Percentiles rank a stretch among this genome's conserved stretches.
Conservation (phyloP, 2,329 filamentous ascomycete genomes). For the Pseudodiploospora longispora region DNA sequence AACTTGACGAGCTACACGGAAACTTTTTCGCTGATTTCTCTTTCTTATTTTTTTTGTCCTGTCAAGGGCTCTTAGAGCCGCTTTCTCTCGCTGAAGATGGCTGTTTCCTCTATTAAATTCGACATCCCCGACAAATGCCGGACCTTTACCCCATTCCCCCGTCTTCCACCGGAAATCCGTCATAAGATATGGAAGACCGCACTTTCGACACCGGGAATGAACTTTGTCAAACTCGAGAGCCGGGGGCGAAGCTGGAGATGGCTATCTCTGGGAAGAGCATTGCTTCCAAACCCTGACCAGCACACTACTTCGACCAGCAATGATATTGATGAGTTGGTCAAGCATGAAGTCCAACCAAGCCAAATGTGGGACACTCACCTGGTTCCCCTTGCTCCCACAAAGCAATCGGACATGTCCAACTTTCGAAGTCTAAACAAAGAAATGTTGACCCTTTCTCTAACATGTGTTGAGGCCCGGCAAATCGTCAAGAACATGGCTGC, state of each 20-base stretch:
- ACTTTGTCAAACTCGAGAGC: conserved; percentile 24
- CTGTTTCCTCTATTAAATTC: conserved; percentile 18
- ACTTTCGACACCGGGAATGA: conserved; percentile 25
- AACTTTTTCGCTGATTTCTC: neutral
- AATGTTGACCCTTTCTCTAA: conserved; percentile 17
- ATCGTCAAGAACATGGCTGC: conserved; percentile 14
- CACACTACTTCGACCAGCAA: conserved; percentile 9
- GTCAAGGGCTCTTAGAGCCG: neutral
- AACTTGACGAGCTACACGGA: no score
- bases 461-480: conserved; percentile 19
- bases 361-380: conserved; percentile 12
- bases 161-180: conserved; percentile 28
- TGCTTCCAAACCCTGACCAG: conserved; percentile 1
- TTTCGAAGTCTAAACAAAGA: conserved; percentile 21
- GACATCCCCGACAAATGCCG: conserved; percentile 22
- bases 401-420: conserved; percentile 25
- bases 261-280: conserved; percentile 7
- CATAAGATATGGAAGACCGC: conserved; percentile 25
- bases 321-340: conserved; percentile 15
- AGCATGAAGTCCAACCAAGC: conserved; percentile 13
- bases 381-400: conserved; percentile 18
- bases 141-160: conserved; percentile 22
- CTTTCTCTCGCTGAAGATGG: neutral
- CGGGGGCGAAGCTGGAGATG: conserved; percentile 16
- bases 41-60: neutral